Percentiles rank a stretch among this genome's conserved stretches.
phyloP scores from a whole-genome alignment of 2,329 filamentous ascomycete genomes.

The Reticulascus tulasneorum region DNA sequence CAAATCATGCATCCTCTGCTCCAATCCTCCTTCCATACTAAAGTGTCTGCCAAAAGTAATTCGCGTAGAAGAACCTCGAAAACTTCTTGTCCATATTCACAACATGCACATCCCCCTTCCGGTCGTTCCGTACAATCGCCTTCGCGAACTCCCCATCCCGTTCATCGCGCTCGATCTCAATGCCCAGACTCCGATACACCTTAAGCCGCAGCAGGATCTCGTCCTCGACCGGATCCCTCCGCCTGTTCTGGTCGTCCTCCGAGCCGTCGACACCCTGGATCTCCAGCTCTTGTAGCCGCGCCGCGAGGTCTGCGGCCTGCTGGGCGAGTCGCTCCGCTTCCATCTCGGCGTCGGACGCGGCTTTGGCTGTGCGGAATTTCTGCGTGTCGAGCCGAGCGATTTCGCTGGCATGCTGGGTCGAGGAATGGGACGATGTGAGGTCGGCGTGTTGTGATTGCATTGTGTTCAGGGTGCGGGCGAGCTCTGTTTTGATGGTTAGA shows the following conservation, averaged over 20 bases:
- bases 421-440: conserved; percentile 69
- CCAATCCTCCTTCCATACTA: conserved; percentile 31
- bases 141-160: conserved; percentile 74
- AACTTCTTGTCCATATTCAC: conserved; percentile 93
- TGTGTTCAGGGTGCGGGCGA: conserved; percentile 72
- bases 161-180: conserved; percentile 79
- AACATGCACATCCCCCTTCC: conserved; percentile 88
- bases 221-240: conserved; percentile 51
- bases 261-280: conserved; percentile 79
- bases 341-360: conserved; percentile 82
- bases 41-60: conserved; percentile 92
- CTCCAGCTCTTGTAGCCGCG: conserved; percentile 76
- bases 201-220: conserved; percentile 73
- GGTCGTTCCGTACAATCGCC: conserved; percentile 78
- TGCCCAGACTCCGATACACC: conserved; percentile 86
- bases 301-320: conserved; percentile 71
- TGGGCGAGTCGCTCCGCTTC: conserved; percentile 88
- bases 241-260: conserved; percentile 24
- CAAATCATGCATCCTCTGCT: neutral
- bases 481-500: conserved; percentile 38
- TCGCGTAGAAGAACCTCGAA: conserved; percentile 86
- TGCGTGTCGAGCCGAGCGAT: conserved; percentile 87
- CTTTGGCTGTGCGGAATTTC: conserved; percentile 93
- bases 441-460: conserved; percentile 74
- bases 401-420: conserved; percentile 73